A percentile compares a stretch with the other conserved stretches of the same genome.
Conservation (phyloP, 1,284 basidiomycete species). For the Papiliotrema laurentii region DNA sequence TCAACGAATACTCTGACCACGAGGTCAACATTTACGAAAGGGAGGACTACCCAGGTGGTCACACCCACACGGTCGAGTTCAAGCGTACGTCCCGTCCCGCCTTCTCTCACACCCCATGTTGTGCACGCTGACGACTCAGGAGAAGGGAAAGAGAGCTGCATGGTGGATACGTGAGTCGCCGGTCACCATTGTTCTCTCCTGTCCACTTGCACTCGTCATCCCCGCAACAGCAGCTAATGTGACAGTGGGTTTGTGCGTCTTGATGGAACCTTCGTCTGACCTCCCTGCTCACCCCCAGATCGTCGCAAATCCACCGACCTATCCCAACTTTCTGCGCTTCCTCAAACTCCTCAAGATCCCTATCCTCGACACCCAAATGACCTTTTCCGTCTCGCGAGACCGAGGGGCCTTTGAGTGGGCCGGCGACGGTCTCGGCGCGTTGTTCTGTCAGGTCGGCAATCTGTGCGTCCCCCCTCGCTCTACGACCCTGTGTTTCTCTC, state of each 20-base stretch:
- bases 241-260: conserved; percentile 45
- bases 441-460: conserved; percentile 64
- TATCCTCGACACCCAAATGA: conserved; percentile 63
- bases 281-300: conserved; percentile 62
- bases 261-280: conserved; percentile 48
- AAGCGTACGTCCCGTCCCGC: conserved; percentile 29
- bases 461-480: conserved; percentile 34
- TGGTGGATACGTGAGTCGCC: conserved; percentile 63
- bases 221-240: neutral
- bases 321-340: conserved; percentile 76
- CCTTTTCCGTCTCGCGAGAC: conserved; percentile 70
- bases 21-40: conserved; percentile 76
- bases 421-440: conserved; percentile 57
- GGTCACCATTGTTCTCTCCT: no score
- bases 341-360: conserved; percentile 56
- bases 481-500: neutral
- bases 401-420: conserved; percentile 69
- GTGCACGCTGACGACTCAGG: conserved; percentile 12
- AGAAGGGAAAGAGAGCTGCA: conserved; percentile 52
- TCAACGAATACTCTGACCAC: conserved; percentile 74
- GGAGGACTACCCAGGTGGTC: conserved; percentile 65
- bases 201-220: no score
- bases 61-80: conserved; percentile 70
- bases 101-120: neutral
- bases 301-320: conserved; percentile 71